Conservation (phyloP, 2,329 filamentous ascomycete species). For the Pseudogymnoascus pannorum region DNA sequence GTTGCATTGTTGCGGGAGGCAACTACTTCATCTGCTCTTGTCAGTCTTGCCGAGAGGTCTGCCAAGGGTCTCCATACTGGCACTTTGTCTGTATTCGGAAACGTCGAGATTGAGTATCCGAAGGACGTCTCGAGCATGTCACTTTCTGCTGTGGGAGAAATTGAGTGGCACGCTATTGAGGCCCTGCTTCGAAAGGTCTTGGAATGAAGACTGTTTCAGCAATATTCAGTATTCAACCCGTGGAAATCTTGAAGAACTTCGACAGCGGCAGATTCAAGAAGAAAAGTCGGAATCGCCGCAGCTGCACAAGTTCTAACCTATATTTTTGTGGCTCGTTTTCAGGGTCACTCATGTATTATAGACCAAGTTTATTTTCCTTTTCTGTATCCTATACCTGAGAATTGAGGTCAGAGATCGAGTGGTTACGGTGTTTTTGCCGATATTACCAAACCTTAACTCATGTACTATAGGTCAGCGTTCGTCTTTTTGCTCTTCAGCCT, state of each 20-base stretch:
- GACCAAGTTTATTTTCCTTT: background rate
- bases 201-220: background rate
- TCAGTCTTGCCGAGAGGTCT: conserved; percentile 37
- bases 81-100: conserved; percentile 38
- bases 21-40: conserved; percentile 36
- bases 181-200: conserved; percentile 33
- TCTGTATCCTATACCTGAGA: background rate
- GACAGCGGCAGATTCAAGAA: background rate
- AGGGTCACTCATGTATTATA: conserved; percentile 4
- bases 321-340: background rate
- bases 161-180: conserved; percentile 45
- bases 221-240: background rate
- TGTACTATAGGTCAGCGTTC: background rate
- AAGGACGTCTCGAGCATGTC: conserved; percentile 35
- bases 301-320: background rate
- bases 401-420: background rate
- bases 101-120: conserved; percentile 41
- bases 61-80: conserved; percentile 14
- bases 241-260: background rate
- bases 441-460: background rate
- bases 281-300: background rate
- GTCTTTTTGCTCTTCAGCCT: background rate
- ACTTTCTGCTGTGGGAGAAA: conserved; percentile 37
- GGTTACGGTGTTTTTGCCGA: background rate
- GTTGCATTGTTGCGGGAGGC: conserved; percentile 48